Evolutionary conservation across 139 green algal species (phyloP), one percentile per base, ranked within the genome.

Genomic region (Micromonas pusilla): DNA sequence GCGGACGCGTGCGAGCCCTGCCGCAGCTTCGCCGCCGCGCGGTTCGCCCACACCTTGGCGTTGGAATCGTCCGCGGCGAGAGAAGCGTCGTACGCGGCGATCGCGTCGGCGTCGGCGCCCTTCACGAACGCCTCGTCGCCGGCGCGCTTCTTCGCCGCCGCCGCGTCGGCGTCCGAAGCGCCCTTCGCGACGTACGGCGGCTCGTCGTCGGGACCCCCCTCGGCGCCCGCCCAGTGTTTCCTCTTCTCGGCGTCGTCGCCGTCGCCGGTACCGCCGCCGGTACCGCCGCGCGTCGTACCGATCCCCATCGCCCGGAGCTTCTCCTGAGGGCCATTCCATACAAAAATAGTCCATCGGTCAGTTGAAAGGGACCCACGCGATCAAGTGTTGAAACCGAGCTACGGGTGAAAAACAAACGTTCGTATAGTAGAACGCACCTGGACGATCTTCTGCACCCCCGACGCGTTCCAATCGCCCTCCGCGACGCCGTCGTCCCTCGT

Each of bases 41-140:
- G 37, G 33, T 75, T 75, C 26, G 68, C 68, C 68, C 68, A 75
- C 25, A 39, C 33, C 53, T 75, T 75, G 34, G 36, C 34, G 33
- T 39, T 53, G 16, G 37, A 63, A 1, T 26, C 37, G 68, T 75
- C 68, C 20, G 31, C 3, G n/a, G 23, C 68, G 21, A 75, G 38
- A 36, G 37, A 63, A 38, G 60, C 26, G 21, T 34, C 33, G 68
- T 75, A 75, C 33, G 20, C 21, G 23, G 30, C 23, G n/a, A 64
- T 30, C n/a, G 68, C 68, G 33, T 6, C 68, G 23, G 52, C 21
- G 68, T 75, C 37, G 5, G 60, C 30, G 1, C 68, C 68, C 1
- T 13, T 36, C 9, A 75, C 37, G 68, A 75, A 75, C 68, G 37
- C 37, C 30, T 75, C 68, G 68, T 75, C 33, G 2, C 68, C 68